These are phyloP conservation scores for Fusarium continuum DNA, from an alignment of 2,329 filamentous ascomycete species.

Conservation along the genomic window DNA sequence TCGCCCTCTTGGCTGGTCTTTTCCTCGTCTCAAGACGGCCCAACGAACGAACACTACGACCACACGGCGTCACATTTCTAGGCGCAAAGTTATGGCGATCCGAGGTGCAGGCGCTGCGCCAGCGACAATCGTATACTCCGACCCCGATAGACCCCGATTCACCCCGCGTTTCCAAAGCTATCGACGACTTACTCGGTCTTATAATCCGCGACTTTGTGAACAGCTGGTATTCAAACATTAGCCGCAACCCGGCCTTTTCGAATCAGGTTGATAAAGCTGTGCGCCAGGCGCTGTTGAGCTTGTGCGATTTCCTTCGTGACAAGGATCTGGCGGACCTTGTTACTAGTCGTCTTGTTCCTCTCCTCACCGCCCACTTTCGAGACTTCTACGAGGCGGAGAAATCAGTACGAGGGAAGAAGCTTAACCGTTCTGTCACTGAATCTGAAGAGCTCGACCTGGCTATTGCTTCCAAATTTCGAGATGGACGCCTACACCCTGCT, in stretches of 20 bases:
- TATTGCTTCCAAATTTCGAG: slow-evolving; percentile 91
- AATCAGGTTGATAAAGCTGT: slow-evolving; percentile 88
- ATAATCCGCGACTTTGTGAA: slow-evolving; percentile 85
- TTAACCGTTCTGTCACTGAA: slow-evolving; percentile 91
- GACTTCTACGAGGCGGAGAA: slow-evolving; percentile 93
- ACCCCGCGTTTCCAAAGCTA: slow-evolving; percentile 77
- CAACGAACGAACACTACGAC: slow-evolving; percentile 52
- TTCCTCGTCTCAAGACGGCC: slow-evolving; percentile 62
- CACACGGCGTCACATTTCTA: slow-evolving; percentile 67
- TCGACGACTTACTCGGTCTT: slow-evolving; percentile 81
- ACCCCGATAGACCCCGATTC: slow-evolving; percentile 79
- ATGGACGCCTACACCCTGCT: slow-evolving; percentile 88
- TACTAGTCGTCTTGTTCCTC: slow-evolving; percentile 84
- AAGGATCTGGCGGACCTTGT: slow-evolving; percentile 86
- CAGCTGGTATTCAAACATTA: slow-evolving; percentile 90
- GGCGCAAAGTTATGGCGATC: slow-evolving; percentile 70
- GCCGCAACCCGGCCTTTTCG: slow-evolving; percentile 78
- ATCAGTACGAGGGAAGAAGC: slow-evolving; percentile 83
- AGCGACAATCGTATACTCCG: slow-evolving; percentile 72
- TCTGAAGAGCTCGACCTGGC: slow-evolving; percentile 95
- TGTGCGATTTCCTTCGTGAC: slow-evolving; percentile 76
- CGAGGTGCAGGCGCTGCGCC: slow-evolving; percentile 73
- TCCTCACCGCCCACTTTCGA: slow-evolving; percentile 86
- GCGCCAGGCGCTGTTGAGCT: slow-evolving; percentile 73
- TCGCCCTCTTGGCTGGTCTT: slow-evolving; percentile 66